Evolutionary conservation across 1,284 basidiomycete species (phyloP), one percentile per base, ranked within the genome.

Genomic region (Sphaerobolus stellatus): DNA sequence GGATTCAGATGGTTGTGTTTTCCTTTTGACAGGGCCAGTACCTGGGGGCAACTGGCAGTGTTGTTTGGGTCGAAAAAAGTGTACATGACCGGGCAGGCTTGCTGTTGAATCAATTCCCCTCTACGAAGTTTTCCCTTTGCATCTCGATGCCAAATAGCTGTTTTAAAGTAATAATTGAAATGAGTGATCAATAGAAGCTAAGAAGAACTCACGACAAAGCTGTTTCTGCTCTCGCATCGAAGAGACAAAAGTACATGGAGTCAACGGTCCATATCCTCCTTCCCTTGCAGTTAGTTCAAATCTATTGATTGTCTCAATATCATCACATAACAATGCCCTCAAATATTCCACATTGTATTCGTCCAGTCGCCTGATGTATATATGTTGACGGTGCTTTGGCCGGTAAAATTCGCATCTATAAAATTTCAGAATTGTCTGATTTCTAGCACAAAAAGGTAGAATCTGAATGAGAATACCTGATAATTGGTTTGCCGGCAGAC

Each of bases 141-240:
- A 11, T n/a, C 34, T 24, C 50, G 52, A 36, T 68, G 66, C 61
- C 61, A 64, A 36, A 65, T 33, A 8, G 59, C 66, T 67, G 28
- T 16, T 30, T 29, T 13, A 28, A 29, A 9, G 43, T 14, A 38
- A 14, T 27, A n/a, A n/a, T 56, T 22, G 31, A 28, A 14, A 52
- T 40, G 18, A n/a, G 11, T 3, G 4, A 16, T 45, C 8, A 14
- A 29, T 5, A 25, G 30, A 28, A 31, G 24, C 30, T 43, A 11
- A 16, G 9, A 20, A 9, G 24, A 50, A 51, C 59, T 55, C 48
- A 65, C 58, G 40, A 33, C 64, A 66, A 7, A 55, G 16, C 14
- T 62, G 48, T 40, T 56, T 61, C 25, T 62, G 60, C 2, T 48
- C 56, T 16, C 46, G 57, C 34, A 56, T 58, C 2, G 59, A 48